Base-by-base conservation (phyloP, 163 green algal species). In the Scenedesmus sp. region DNA sequence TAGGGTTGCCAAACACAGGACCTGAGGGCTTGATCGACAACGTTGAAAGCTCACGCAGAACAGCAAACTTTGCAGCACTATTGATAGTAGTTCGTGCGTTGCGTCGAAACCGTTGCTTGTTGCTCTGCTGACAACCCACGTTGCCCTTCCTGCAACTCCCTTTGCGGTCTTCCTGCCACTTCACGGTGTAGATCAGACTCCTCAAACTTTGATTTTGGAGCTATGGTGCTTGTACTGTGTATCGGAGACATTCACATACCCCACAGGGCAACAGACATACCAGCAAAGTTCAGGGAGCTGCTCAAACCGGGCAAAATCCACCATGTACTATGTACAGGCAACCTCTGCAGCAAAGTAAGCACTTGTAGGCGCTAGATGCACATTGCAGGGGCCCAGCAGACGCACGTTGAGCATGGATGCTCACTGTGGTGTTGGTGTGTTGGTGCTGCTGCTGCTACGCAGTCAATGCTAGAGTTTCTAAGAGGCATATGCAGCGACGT, bases 241-340 rank as follows among this genome's bases (percentile, higher is more conserved):
- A 98, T 99, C 26, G 97, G 97, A 2, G 98, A 99, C 87, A 82
- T 99, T 73, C 97, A 99, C 93, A 97, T 99, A 23, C 98, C 98
- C 4, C 95, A 99, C 91, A 91, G 98, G 26, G 94, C 95, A 0
- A 87, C 94, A 2, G 98, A 99, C 89, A 93, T 99, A 66, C 98
- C 98, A 0, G 57, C 94, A 0, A 97, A 99, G 89, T 99, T 99
- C 93, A 98, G 97, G 90, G 92, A 96, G 77, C 94, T 99, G 77
- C 94, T 99, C 0, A 97, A 98, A 23, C 98, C 98, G 1, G 98
- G 98, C 5, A 99, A 99, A 91, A 99, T 99, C 15, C 95, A 99
- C 59, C 96, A 98, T 86, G 96, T 98, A 9, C 95, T 99, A 1
- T 99, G 97, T 91, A 94, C 97, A 0, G 98, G 98, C 16, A 99